A percentile compares a stretch with the other conserved stretches of the same genome.
These are phyloP conservation scores for Aspergillus sp. DNA, from an alignment of 2,329 filamentous ascomycete genomes.

Conservation along the genomic window DNA sequence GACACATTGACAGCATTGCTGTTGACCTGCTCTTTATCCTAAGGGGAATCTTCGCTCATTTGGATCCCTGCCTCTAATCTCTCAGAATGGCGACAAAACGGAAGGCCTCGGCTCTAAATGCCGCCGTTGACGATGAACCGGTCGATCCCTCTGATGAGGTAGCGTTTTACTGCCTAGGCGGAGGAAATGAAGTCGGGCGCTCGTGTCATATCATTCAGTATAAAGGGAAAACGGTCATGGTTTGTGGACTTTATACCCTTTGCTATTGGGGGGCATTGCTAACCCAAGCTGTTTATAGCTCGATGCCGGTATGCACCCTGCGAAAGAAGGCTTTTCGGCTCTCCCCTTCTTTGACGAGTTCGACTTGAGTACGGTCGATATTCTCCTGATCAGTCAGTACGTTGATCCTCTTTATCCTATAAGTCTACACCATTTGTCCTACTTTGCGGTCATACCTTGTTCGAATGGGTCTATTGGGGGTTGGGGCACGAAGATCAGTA, in stretches of 20 bases:
- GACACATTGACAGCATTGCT: not conserved
- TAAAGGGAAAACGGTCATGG: slow-evolving; percentile 99
- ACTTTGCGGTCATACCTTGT: slow-evolving; percentile 1
- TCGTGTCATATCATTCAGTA: slow-evolving; percentile 99
- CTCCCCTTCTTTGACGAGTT: slow-evolving; percentile 99
- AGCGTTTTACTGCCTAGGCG: slow-evolving; percentile 88
- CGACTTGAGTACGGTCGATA: slow-evolving; percentile 93
- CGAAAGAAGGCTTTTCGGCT: slow-evolving; percentile 88
- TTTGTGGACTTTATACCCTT: slow-evolving; percentile 45
- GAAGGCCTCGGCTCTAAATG: slow-evolving; percentile 75
- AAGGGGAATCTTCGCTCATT: not conserved
- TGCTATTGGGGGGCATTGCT: not conserved
- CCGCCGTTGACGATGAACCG: slow-evolving; percentile 70
- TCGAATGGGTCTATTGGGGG: slow-evolving; percentile 4
- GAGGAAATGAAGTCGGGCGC: slow-evolving; percentile 93
- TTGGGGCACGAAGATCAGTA: slow-evolving; percentile 6
- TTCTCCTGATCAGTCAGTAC: slow-evolving; percentile 99
- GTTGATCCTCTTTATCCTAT: slow-evolving; percentile 44
- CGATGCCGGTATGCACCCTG: slow-evolving; percentile 94
- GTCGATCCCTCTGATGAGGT: slow-evolving; percentile 93
- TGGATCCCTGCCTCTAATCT: not conserved
- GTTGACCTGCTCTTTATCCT: not conserved
- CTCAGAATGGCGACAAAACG: slow-evolving; percentile 83
- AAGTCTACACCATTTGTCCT: slow-evolving; percentile 12
- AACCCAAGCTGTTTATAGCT: slow-evolving; percentile 59